These are phyloP conservation scores for Komagataella kurtzmanii DNA, from an alignment of 805 yeast species.

Conservation along the genomic window DNA sequence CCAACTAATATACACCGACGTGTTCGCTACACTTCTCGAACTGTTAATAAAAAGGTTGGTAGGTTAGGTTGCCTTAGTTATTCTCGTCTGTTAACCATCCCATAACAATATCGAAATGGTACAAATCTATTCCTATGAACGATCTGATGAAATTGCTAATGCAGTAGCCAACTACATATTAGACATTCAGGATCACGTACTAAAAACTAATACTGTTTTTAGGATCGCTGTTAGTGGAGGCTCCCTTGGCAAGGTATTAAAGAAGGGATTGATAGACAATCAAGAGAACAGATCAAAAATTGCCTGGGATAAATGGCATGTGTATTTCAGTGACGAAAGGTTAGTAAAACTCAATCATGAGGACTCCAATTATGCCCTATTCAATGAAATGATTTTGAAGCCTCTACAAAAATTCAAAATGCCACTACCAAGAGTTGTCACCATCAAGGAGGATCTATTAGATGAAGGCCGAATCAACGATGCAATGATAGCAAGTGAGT, in stretches of 20 bases:
- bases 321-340: slow-evolving; percentile 86
- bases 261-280: slow-evolving; percentile 54
- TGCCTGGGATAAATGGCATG: slow-evolving; percentile 65
- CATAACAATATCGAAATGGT: background rate
- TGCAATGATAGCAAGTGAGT: slow-evolving; percentile 47
- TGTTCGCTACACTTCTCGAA: background rate
- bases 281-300: slow-evolving; percentile 26
- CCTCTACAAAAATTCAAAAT: slow-evolving; percentile 27
- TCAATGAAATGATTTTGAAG: slow-evolving; percentile 48
- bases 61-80: no score
- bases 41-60: background rate
- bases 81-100: no score
- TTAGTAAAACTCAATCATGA: slow-evolving; percentile 69
- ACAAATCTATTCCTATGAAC: slow-evolving; percentile 33
- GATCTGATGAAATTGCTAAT: slow-evolving; percentile 46
- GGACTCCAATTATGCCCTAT: slow-evolving; percentile 79
- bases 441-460: slow-evolving; percentile 53
- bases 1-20: no score
- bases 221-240: slow-evolving; percentile 86
- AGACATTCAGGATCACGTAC: slow-evolving; percentile 45
- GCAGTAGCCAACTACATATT: slow-evolving; percentile 55
- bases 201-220: slow-evolving; percentile 32
- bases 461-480: slow-evolving; percentile 37
- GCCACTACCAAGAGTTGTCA: slow-evolving; percentile 42
- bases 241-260: slow-evolving; percentile 64